Evolutionary conservation across 2,329 filamentous ascomycete genomes (phyloP), one percentile per base, ranked within the genome.

Genomic region (Hymenoscyphus infarciens): DNA sequence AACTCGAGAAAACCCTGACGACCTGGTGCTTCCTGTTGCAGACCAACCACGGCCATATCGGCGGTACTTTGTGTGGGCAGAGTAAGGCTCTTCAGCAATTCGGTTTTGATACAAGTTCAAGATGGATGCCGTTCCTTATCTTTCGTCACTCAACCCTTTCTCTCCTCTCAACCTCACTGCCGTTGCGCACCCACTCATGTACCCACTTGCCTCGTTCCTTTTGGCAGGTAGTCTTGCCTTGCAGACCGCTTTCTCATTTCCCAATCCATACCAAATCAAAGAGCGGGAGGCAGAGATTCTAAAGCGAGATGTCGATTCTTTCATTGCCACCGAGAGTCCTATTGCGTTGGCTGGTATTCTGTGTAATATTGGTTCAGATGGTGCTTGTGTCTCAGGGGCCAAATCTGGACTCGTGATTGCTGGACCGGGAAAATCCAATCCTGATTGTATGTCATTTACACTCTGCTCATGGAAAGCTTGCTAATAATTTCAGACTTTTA

Each of bases 401-500:
- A 74, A 71, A 38, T 71, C 80, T 1, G 85, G 85, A 2, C 71
- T 82, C 38, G 82, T 87, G 16, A 76, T 87, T 69, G 85, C 85
- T 16, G 82, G 80, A 52, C 85, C 85, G 3, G 82, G 80, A 65
- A 82, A 75, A 39, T 67, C 67, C 16, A 76, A 82, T 58, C 85
- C 85, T 5, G 77, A 85, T 69, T 87, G 84, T 86, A 75, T 76
- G 68, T 62, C 19, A 56, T 35, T 7, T 39, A 19, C n/a, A 52
- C n/a, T 5, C 4, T 25, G 4, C 15, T 56, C 10, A 5, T 60
- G n/a, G 42, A 4, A 31, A 11, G 8, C 13, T 62, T 4, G 22
- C 8, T 22, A 11, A 35, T 15, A 5, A 52, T 4, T 49, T 2
- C 45, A 91, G 88, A 93, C 74, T 92, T 83, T 72, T 93, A 86